Evolutionary conservation across 2,329 filamentous ascomycete genomes (phyloP).

Genomic region (Gremmenia infestans): DNA sequence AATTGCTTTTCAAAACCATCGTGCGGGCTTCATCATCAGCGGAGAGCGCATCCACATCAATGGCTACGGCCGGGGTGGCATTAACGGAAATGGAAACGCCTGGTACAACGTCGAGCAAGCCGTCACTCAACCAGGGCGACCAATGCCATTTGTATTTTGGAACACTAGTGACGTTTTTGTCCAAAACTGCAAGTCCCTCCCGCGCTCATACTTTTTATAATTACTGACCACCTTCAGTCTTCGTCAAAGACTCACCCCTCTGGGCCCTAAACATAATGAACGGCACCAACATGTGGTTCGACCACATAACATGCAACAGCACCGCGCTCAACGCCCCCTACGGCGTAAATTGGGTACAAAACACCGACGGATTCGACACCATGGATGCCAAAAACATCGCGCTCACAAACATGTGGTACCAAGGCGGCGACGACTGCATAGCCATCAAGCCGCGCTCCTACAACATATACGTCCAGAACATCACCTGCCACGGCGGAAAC

Average conservation of each 20-base stretch:
- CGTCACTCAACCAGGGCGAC: conserved; percentile 43
- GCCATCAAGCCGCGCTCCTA: conserved; percentile 53
- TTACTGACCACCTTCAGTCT: conserved; percentile 29
- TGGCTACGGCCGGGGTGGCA: conserved; percentile 47
- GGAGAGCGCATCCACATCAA: conserved; percentile 47
- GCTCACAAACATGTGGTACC: conserved; percentile 47
- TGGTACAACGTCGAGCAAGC: conserved; percentile 48
- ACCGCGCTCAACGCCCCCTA: conserved; percentile 45
- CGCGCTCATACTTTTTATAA: not conserved
- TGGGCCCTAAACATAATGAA: conserved; percentile 56
- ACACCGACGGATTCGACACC: conserved; percentile 53
- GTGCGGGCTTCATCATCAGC: conserved; percentile 46
- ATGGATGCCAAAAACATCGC: conserved; percentile 48
- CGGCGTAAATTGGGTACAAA: conserved; percentile 52
- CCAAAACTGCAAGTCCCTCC: conserved; percentile 36
- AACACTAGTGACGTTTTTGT: conserved; percentile 50
- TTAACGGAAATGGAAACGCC: conserved; percentile 48
- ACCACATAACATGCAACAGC: conserved; percentile 46
- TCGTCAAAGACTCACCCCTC: conserved; percentile 45
- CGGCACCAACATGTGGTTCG: conserved; percentile 46
- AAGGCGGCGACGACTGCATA: conserved; percentile 53
- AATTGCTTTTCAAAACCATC: conserved; percentile 51
- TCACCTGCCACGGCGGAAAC: conserved; percentile 47
- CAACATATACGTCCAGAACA: conserved; percentile 44
- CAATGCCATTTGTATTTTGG: conserved; percentile 56